A percentile compares a stretch with the other conserved stretches of the same genome.
Evolutionary conservation across 495 filamentous ascomycete species (phyloP).

Genomic region (Lichina pygmaea): DNA sequence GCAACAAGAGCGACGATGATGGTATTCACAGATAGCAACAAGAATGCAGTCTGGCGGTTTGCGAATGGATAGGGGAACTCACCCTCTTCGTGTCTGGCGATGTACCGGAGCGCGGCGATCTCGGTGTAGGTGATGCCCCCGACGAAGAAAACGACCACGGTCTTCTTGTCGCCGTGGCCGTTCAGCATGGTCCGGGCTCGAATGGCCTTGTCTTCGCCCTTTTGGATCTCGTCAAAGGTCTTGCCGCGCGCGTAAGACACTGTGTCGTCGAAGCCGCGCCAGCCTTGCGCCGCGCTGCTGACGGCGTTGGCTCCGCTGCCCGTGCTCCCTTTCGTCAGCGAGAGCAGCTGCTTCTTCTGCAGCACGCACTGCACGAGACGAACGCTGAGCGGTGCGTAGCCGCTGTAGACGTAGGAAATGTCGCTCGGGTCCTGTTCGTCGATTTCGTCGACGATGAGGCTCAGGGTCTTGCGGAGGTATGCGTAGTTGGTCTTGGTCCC

Average conservation of each 20-base stretch:
- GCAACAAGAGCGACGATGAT: not conserved
- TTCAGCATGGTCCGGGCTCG: slow-evolving; percentile 66
- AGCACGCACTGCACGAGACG: slow-evolving; percentile 86
- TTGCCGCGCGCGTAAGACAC: slow-evolving; percentile 61
- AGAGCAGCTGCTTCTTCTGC: slow-evolving; percentile 62
- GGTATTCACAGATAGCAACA: slow-evolving; percentile 2
- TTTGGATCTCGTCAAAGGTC: slow-evolving; percentile 80
- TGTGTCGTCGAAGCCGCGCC: slow-evolving; percentile 74
- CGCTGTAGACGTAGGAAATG: slow-evolving; percentile 89
- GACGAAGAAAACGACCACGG: slow-evolving; percentile 78
- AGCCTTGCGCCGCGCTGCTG: slow-evolving; percentile 44
- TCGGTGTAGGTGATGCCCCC: slow-evolving; percentile 89
- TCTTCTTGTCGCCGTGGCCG: slow-evolving; percentile 46
- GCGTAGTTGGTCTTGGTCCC: slow-evolving; percentile 68
- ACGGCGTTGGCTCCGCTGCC: slow-evolving; percentile 18
- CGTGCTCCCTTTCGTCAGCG: slow-evolving; percentile 29
- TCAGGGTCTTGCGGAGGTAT: slow-evolving; percentile 57
- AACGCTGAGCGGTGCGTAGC: slow-evolving; percentile 81
- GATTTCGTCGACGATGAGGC: slow-evolving; percentile 85
- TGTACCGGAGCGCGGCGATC: slow-evolving; percentile 79
- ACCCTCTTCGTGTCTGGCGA: slow-evolving; percentile 66
- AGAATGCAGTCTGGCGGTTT: not conserved
- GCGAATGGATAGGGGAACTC: slow-evolving; percentile 5
- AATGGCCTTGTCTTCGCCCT: slow-evolving; percentile 77
- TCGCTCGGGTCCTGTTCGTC: slow-evolving; percentile 93